Conservation (phyloP, 139 green algal genomes). For the Pleodorina starrii region DNA sequence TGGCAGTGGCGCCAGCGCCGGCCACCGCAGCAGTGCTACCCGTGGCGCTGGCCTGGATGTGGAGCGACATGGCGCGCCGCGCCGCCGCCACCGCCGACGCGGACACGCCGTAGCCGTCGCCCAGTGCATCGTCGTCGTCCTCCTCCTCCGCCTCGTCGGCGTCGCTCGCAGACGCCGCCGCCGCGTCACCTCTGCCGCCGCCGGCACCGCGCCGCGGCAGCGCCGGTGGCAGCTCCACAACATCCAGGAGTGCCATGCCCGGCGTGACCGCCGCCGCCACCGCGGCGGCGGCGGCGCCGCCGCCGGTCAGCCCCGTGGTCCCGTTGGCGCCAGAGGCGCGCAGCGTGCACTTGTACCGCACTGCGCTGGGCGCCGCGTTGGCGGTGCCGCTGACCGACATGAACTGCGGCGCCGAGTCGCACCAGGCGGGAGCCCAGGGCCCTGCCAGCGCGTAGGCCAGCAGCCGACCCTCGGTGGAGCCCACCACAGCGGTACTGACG, state of each 20-base stretch:
- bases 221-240: conserved; percentile 34
- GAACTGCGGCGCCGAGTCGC: conserved; percentile 25
- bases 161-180: neutral
- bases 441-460: conserved; percentile 18
- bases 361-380: neutral
- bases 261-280: neutral
- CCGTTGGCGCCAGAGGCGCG: neutral
- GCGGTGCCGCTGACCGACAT: neutral
- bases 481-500: conserved; percentile 31
- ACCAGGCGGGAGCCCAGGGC: conserved; percentile 43
- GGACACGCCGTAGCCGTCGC: neutral
- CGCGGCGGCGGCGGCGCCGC: neutral
- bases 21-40: neutral
- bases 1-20: neutral
- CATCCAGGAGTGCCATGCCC: conserved; percentile 30
- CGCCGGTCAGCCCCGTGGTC: neutral
- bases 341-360: conserved; percentile 38
- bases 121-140: neutral
- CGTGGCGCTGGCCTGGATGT: neutral
- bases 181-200: neutral
- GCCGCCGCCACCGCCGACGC: neutral
- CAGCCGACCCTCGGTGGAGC: neutral
- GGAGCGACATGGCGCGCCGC: neutral
- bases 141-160: neutral
- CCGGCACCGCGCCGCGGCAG: neutral